Evolutionary conservation across 441 rosid genomes (phyloP).

Genomic region (Breynia disticha): DNA sequence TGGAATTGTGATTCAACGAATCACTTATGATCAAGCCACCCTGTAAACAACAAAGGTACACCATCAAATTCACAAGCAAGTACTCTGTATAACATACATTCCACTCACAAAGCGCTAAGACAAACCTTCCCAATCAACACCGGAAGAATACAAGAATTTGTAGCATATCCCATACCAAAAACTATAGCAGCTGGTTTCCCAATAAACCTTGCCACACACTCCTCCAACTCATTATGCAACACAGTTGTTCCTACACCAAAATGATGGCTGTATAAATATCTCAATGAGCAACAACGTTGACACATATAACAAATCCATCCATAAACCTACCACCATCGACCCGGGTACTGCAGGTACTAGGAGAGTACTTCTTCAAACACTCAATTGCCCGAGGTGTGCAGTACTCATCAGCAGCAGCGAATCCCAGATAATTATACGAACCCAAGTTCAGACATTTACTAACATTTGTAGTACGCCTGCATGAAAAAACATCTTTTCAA

Average conservation of each 20-base stretch:
- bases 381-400: constrained; percentile 81
- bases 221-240: constrained; percentile 64
- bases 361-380: constrained; percentile 50
- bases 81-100: neutral
- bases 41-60: constrained; percentile 21
- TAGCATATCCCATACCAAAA: constrained; percentile 84
- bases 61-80: neutral
- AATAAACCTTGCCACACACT: constrained; percentile 56
- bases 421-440: constrained; percentile 84
- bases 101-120: neutral
- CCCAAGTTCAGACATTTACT: constrained; percentile 80
- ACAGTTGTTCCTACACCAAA: constrained; percentile 43
- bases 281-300: neutral
- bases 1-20: constrained; percentile 79
- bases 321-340: constrained; percentile 58
- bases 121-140: constrained; percentile 65
- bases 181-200: constrained; percentile 82
- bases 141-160: constrained; percentile 73
- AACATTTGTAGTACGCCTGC: constrained; percentile 59
- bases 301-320: neutral
- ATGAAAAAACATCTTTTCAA: constrained; percentile 4
- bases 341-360: constrained; percentile 73
- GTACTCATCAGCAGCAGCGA: constrained; percentile 84
- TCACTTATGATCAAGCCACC: constrained; percentile 82
- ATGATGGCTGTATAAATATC: neutral